phyloP scores from a whole-genome alignment of 1,139 yeast species.

The Saccharomyces hybrid region DNA sequence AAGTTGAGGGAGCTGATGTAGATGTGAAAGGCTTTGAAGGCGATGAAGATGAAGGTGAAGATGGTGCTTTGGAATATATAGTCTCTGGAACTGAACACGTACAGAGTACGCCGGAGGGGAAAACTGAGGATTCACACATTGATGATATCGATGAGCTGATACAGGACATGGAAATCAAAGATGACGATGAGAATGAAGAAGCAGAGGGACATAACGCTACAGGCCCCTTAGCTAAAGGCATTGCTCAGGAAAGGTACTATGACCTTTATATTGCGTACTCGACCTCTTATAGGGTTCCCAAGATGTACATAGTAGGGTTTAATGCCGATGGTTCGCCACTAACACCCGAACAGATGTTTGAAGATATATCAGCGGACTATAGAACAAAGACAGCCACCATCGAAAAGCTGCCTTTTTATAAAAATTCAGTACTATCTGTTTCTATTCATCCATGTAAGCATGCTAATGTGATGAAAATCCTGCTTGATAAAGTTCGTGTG shows the following conservation, averaged over 20 bases:
- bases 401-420: slow-evolving; percentile 81
- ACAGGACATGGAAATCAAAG: slow-evolving; percentile 37
- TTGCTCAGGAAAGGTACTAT: slow-evolving; percentile 53
- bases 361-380: slow-evolving; percentile 86
- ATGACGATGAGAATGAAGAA: slow-evolving; percentile 37
- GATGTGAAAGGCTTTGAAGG: slow-evolving; percentile 32
- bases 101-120: slow-evolving; percentile 8
- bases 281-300: slow-evolving; percentile 92
- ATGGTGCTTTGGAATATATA: slow-evolving; percentile 8
- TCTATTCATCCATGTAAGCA: slow-evolving; percentile 97
- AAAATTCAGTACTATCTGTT: slow-evolving; percentile 63
- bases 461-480: slow-evolving; percentile 85
- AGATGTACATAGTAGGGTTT: slow-evolving; percentile 86
- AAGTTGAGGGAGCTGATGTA: slow-evolving; percentile 35
- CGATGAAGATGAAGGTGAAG: slow-evolving; percentile 24
- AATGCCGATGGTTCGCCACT: slow-evolving; percentile 78
- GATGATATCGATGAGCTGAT: slow-evolving; percentile 39
- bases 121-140: slow-evolving; percentile 7
- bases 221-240: slow-evolving; percentile 11
- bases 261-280: slow-evolving; percentile 88
- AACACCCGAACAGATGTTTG: slow-evolving; percentile 85
- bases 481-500: slow-evolving; percentile 60
- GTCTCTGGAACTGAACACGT: slow-evolving; percentile 3
- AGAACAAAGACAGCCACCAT: slow-evolving; percentile 94
- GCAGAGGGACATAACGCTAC: slow-evolving; percentile 25